A percentile compares a stretch with the other conserved stretches of the same genome.
These are phyloP conservation scores for Pythium volutum DNA, from an alignment of 352 stramenopile species.

Conservation along the genomic window DNA sequence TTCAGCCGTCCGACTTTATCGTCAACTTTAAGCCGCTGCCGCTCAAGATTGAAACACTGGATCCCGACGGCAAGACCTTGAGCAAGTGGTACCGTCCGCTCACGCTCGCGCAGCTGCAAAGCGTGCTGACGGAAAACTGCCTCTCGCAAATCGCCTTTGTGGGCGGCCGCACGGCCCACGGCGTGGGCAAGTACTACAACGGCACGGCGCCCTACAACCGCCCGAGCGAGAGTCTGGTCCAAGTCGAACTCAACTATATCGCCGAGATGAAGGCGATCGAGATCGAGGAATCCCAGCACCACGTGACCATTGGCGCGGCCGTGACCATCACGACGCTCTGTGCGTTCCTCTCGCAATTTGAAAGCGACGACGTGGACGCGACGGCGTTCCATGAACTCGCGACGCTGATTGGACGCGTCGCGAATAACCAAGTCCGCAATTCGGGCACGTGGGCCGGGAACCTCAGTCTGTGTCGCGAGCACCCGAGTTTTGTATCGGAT, in stretches of 20 bases:
- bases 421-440: slow-evolving; percentile 64
- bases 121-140: slow-evolving; percentile 16
- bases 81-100: slow-evolving; percentile 38
- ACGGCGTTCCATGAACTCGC: slow-evolving; percentile 31
- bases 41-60: slow-evolving; percentile 25
- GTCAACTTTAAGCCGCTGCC: slow-evolving; percentile 30
- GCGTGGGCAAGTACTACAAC: slow-evolving; percentile 61
- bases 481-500: slow-evolving; percentile 54
- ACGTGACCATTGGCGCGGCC: slow-evolving; percentile 21
- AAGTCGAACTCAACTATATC: slow-evolving; percentile 40
- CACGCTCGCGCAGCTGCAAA: slow-evolving; percentile 28
- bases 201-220: slow-evolving; percentile 39
- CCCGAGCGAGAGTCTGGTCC: slow-evolving; percentile 15
- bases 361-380: slow-evolving; percentile 13
- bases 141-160: slow-evolving; percentile 26
- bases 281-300: neutral
- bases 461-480: slow-evolving; percentile 37
- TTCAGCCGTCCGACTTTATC: slow-evolving; percentile 32
- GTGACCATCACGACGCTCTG: slow-evolving; percentile 27
- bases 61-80: slow-evolving; percentile 6
- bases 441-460: slow-evolving; percentile 27
- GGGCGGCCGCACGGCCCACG: slow-evolving; percentile 39
- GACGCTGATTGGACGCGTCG: slow-evolving; percentile 38
- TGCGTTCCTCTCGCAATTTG: slow-evolving; percentile 18
- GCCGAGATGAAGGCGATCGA: slow-evolving; percentile 25